Base-by-base conservation (phyloP, 345 rosid genomes). In the Leavenworthia alabamica region DNA sequence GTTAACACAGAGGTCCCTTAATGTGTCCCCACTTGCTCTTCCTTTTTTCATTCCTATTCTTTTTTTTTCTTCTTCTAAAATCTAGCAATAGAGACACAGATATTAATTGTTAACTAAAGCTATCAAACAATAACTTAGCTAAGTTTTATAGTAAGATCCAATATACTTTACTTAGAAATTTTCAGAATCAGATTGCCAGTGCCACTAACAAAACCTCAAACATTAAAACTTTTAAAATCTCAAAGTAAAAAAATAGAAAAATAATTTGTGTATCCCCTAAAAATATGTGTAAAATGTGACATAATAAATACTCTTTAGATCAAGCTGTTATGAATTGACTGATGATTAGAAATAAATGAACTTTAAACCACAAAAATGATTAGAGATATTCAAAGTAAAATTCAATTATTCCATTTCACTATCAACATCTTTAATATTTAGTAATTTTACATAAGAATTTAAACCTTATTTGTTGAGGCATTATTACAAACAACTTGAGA, bases 11-110 rank as follows among this genome's bases (percentile, higher is more conserved):
- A 64, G 60, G 65, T 13, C 69, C 67, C 62, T 20, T 75, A 66
- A 69, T 43, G 28, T n/a, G 80, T 59, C 73, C 79, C 81, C 73
- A 70, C 80, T 62, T 77, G 60, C 62, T 39, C 49, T 67, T 40
- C 68, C 69, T 72, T 62, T 42, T 42, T 13, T 44, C 57, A 66
- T 56, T 59, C 56, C 26, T 71, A n/a, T 23, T 71, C 32, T 43
- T 58, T 23, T 41, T 33, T 36, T 14, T 2, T 15, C 14, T 48
- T 31, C 53, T 63, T 48, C 55, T 45, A 36, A 36, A 36, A 36
- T 36, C 41, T n/a, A 36, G 41, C 62, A 79, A 70, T 37, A 22
- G 17, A 4, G 73, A 71, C 74, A 76, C 62, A 81, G 67, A 77
- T 55, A 76, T 49, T 43, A 60, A 53, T 20, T 35, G 15, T 20